phyloP scores from a whole-genome alignment of 176 grass and related monocot species.

The Luzula sylvatica region DNA sequence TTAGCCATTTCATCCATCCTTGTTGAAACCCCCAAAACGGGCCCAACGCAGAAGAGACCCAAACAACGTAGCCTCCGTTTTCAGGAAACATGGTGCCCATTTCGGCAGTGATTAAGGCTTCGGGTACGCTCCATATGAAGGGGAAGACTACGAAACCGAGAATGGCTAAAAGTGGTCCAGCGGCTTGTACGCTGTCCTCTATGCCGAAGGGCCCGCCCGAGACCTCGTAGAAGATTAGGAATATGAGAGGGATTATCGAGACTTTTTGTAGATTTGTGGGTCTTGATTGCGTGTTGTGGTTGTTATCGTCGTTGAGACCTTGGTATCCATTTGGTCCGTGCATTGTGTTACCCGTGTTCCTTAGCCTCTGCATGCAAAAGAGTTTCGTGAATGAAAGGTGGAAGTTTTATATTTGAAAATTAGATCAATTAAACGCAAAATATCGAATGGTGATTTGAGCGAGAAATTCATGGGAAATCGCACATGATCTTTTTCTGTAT shows the following conservation, averaged over 20 bases:
- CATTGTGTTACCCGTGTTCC: constrained; percentile 17
- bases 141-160: constrained; percentile 70
- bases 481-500: no score
- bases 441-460: no score
- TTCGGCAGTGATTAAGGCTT: constrained; percentile 84
- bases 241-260: constrained; percentile 52
- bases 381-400: not conserved
- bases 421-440: no score
- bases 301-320: constrained; percentile 14
- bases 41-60: constrained; percentile 74
- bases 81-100: constrained; percentile 93
- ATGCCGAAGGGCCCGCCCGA: constrained; percentile 75
- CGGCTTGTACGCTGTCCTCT: constrained; percentile 56
- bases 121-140: constrained; percentile 75
- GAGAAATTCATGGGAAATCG: no score
- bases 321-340: constrained; percentile 24
- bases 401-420: no score
- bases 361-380: constrained; percentile 33
- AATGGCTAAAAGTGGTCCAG: constrained; percentile 75
- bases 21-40: constrained; percentile 94
- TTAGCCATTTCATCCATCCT: constrained; percentile 95
- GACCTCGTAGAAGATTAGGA: constrained; percentile 88
- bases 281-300: not conserved
- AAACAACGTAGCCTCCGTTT: constrained; percentile 80
- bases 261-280: constrained; percentile 26